These are phyloP conservation scores for Amyloporia xantha DNA, from an alignment of 768 basidiomycete species.

Conservation along the genomic window DNA sequence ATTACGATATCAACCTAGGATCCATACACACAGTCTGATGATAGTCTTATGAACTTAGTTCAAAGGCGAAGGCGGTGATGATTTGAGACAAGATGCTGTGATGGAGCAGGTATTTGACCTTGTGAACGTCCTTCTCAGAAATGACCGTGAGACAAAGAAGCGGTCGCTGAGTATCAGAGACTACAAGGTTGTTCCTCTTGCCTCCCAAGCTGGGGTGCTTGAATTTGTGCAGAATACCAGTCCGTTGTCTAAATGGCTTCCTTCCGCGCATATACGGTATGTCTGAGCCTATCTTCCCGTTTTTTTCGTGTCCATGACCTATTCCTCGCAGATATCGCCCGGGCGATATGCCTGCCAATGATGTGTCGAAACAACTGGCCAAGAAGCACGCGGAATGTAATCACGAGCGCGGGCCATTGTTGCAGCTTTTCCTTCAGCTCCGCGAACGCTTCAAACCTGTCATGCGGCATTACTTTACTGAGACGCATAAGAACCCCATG, in stretches of 20 bases:
- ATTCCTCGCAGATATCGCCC: constrained; percentile 54
- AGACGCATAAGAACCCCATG: constrained; percentile 81
- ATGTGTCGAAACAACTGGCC: constrained; percentile 26
- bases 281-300: constrained; percentile 28
- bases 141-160: constrained; percentile 69
- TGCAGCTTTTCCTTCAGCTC: constrained; percentile 21
- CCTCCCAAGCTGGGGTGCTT: constrained; percentile 72
- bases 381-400: constrained; percentile 27
- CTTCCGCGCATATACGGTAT: constrained; percentile 54
- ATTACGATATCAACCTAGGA: not conserved
- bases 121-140: constrained; percentile 68
- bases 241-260: constrained; percentile 59
- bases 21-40: too few species aligned
- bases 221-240: constrained; percentile 85
- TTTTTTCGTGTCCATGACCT: not conserved
- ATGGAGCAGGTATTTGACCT: constrained; percentile 98
- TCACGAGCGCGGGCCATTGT: constrained; percentile 25
- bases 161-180: constrained; percentile 70
- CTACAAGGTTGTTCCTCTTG: constrained; percentile 87
- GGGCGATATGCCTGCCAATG: constrained; percentile 36
- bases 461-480: constrained; percentile 92
- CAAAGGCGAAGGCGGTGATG: constrained; percentile 87
- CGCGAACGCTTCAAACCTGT: constrained; percentile 62
- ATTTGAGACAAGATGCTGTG: constrained; percentile 93
- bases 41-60: constrained; percentile 45